These are phyloP conservation scores for Crithidia expoeki DNA, from an alignment of 208 protist genomes.

Conservation along the genomic window DNA sequence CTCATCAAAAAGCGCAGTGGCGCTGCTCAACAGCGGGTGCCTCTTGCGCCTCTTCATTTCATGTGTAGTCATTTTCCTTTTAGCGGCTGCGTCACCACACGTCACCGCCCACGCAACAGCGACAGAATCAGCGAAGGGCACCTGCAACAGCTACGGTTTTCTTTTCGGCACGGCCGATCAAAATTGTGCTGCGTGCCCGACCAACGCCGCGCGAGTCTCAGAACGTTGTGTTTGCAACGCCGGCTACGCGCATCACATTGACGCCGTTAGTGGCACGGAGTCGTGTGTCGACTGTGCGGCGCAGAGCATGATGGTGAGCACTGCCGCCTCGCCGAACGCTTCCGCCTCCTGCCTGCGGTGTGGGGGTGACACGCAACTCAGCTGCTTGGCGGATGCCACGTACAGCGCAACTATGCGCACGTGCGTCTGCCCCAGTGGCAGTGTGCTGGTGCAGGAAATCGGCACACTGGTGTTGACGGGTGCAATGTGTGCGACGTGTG, in stretches of 20 bases:
- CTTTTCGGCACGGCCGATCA: conserved; percentile 19
- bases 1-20: too few species aligned
- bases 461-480: conserved; percentile 36
- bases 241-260: conserved; percentile 34
- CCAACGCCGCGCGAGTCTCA: conserved; percentile 19
- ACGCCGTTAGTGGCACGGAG: conserved; percentile 4
- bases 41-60: neutral
- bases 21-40: neutral
- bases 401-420: conserved; percentile 28
- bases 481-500: conserved; percentile 55
- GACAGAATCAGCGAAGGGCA: neutral
- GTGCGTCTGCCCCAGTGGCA: conserved; percentile 48
- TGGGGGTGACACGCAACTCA: conserved; percentile 41
- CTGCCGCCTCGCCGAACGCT: conserved; percentile 21
- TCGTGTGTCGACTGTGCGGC: conserved; percentile 46
- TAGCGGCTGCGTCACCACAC: neutral
- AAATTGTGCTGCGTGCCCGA: conserved; percentile 21
- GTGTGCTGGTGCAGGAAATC: conserved; percentile 41
- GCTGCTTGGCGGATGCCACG: conserved; percentile 33
- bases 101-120: neutral
- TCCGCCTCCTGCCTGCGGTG: conserved; percentile 51
- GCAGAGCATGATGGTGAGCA: conserved; percentile 40
- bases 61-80: neutral
- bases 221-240: conserved; percentile 33
- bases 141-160: conserved; percentile 18